A percentile compares a stretch with the other conserved stretches of the same genome.
These are phyloP conservation scores for Phoma sp. DNA, from an alignment of 2,329 filamentous ascomycete species.

Conservation along the genomic window DNA sequence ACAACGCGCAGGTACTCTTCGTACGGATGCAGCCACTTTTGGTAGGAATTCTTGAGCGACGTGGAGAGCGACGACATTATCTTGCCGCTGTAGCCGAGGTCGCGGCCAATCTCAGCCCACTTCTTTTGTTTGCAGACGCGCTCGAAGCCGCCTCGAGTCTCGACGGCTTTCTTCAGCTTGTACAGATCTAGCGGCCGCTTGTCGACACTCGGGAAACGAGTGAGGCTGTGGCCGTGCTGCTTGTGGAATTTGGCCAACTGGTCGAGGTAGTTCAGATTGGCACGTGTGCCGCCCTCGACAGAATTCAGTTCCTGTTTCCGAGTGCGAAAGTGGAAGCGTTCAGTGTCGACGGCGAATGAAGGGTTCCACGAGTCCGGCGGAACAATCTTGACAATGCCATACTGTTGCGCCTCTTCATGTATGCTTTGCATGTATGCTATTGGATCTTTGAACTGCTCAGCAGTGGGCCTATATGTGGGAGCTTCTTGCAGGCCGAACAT, in stretches of 20 bases:
- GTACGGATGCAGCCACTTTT: conserved; percentile 95
- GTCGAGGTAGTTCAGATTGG: conserved; percentile 94
- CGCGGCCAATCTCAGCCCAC: conserved; percentile 97
- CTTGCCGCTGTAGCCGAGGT: conserved; percentile 97
- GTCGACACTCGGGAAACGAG: conserved; percentile 93
- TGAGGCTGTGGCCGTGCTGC: conserved; percentile 91
- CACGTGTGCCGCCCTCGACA: conserved; percentile 97
- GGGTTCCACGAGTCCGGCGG: conserved; percentile 95
- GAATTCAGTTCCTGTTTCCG: conserved; percentile 96
- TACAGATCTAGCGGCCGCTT: conserved; percentile 96
- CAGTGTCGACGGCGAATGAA: conserved; percentile 93
- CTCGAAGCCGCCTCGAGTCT: conserved; percentile 91
- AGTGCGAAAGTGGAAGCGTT: conserved; percentile 97
- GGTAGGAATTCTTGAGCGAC: conserved; percentile 96
- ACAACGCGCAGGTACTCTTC: conserved; percentile 91
- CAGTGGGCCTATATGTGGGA: conserved; percentile 86
- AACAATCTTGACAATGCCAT: conserved; percentile 93
- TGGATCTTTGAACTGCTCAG: conserved; percentile 94
- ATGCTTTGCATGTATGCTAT: conserved; percentile 95
- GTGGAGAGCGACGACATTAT: conserved; percentile 99
- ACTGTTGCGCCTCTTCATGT: conserved; percentile 80
- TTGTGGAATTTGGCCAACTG: conserved; percentile 96
- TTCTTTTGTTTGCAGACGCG: conserved; percentile 97
- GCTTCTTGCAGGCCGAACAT: conserved; percentile 88
- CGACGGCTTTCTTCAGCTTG: conserved; percentile 94